phyloP scores from a whole-genome alignment of 306 rosid genomes.

The Quercus robur region DNA sequence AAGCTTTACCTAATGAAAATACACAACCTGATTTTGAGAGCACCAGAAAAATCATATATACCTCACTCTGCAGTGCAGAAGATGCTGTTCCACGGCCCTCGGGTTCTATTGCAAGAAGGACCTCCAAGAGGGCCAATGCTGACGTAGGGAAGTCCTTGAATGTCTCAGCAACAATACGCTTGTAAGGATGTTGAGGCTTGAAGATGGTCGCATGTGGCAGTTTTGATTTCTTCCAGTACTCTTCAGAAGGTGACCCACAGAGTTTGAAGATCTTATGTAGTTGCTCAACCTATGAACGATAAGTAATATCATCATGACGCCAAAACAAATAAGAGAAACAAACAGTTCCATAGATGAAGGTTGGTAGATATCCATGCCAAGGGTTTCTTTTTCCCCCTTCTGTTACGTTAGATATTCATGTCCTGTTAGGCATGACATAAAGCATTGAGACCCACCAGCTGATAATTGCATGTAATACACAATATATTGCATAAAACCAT shows the following conservation, averaged over 20 bases:
- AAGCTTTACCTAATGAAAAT: not conserved
- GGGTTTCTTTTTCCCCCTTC: too few species aligned
- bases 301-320: constrained; percentile 16
- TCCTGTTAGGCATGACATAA: not conserved
- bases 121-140: constrained; percentile 56
- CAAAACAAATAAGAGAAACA: constrained; percentile 8
- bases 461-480: not conserved
- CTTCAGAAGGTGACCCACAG: constrained; percentile 92
- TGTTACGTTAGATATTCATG: not conserved
- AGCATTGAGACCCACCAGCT: not conserved
- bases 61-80: constrained; percentile 78
- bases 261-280: constrained; percentile 93
- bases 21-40: not conserved
- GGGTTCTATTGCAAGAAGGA: constrained; percentile 81
- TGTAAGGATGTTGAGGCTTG: constrained; percentile 83
- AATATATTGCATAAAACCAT: not conserved
- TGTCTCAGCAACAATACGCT: constrained; percentile 56
- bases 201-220: constrained; percentile 77
- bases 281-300: constrained; percentile 70
- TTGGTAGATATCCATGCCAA: not conserved
- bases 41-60: constrained; percentile 25
- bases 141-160: constrained; percentile 65
- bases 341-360: not conserved
- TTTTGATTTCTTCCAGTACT: constrained; percentile 77
- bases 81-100: constrained; percentile 66